These are phyloP conservation scores for Apiospora hydei DNA, from an alignment of 2,329 filamentous ascomycete species.

Conservation along the genomic window DNA sequence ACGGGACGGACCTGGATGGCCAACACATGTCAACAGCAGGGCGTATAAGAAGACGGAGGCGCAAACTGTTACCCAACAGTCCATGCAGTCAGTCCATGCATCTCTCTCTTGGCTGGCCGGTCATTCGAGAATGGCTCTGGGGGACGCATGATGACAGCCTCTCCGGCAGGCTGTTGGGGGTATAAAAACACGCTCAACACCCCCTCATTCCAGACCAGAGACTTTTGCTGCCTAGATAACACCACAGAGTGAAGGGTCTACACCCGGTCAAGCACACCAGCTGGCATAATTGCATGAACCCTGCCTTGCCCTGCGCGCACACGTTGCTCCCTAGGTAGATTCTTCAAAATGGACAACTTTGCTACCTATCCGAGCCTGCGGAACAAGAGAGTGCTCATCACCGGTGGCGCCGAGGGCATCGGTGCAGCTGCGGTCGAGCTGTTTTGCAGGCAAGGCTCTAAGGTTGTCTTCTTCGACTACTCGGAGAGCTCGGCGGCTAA, in stretches of 20 bases:
- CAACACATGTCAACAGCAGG: not conserved
- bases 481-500: constrained; percentile 40
- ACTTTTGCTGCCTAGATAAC: not conserved
- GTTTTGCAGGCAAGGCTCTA: constrained; percentile 53
- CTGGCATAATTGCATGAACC: not conserved
- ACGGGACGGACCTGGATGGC: constrained; percentile 4
- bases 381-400: constrained; percentile 51
- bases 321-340: not conserved
- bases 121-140: not conserved
- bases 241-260: not conserved
- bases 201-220: not conserved
- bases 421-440: constrained; percentile 52
- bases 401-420: constrained; percentile 56
- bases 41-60: not conserved
- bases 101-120: not conserved
- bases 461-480: constrained; percentile 54
- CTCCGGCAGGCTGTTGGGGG: not conserved
- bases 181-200: not conserved
- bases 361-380: constrained; percentile 52
- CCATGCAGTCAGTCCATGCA: constrained; percentile 1
- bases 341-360: constrained; percentile 31
- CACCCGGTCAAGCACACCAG: not conserved
- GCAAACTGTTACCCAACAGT: constrained; percentile 10
- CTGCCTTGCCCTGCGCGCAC: not conserved
- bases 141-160: not conserved